Evolutionary conservation across 495 filamentous ascomycete species (phyloP), one percentile per base, ranked within the genome.

Genomic region (Neurospora sublineolata): DNA sequence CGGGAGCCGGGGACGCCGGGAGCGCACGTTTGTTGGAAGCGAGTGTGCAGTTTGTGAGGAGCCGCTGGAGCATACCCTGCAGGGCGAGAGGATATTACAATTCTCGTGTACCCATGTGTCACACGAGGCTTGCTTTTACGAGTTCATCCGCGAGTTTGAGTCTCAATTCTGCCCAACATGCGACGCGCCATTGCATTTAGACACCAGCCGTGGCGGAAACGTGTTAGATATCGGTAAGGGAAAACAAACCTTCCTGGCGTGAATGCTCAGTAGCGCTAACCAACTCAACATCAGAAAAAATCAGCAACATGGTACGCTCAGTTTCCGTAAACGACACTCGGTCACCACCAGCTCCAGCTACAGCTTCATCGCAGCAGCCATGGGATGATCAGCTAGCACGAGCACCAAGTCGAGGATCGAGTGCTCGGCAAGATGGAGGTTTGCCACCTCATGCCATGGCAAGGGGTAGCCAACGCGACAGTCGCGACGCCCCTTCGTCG

Each of bases 91-190:
- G 71, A 92, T 99, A 69, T 86, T 99, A 70, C 96, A 98, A 78
- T 94, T 99, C 77, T 97, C 95, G 36, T 99, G 95, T 80, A 86
- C 89, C 12, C 95, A 99, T 79, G 96, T 99, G 40, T 92, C 94
- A 18, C 95, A 99, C 77, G 95, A 98, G 79, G 96, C 96, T 23
- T 99, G 95, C 82, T 99, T 99, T 80, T 99, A 98, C 81, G 96
- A 99, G 82, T 97, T 94, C 77, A 95, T 99, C 75, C 92, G 93
- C 73, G 94, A 97, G 79, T 92, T 92, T 73, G 96, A 99, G 74
- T 93, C 92, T 46, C 94, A 99, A 76, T 94, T 91, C 79, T 99
- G 95, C 80, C 95, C 95, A 42, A 91, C 93, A 73, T 99, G 95
- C 81, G 93, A 97, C 86, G 92, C 93, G 71, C 93, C 96, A 40